These are phyloP conservation scores for Cystobasidiaceae sp. DNA, from an alignment of 1,284 basidiomycete genomes.

Conservation along the genomic window DNA sequence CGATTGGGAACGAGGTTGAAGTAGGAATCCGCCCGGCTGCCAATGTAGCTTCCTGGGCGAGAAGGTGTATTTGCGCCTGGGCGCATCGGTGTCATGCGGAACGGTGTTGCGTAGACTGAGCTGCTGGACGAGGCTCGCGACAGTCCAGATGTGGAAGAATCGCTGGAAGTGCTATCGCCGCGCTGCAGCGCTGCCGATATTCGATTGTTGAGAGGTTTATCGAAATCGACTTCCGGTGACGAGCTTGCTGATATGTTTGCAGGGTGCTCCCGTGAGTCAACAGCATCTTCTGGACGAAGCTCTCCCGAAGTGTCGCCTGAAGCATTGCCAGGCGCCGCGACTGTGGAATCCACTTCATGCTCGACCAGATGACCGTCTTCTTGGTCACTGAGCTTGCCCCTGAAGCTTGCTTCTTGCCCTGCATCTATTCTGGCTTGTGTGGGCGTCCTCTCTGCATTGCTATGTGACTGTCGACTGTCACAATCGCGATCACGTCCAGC, in stretches of 20 bases:
- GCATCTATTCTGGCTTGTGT: constrained; percentile 1
- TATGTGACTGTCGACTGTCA: neutral
- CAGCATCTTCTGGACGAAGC: constrained; percentile 17
- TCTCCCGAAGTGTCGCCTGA: too few species aligned
- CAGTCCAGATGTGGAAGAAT: constrained; percentile 23
- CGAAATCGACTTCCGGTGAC: constrained; percentile 25
- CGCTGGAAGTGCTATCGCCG: constrained; percentile 29
- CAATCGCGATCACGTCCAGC: neutral
- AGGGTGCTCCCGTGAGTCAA: constrained; percentile 2
- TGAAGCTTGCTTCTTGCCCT: neutral
- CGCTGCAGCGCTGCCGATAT: constrained; percentile 20
- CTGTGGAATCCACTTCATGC: too few species aligned
- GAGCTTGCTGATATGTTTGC: constrained; percentile 14
- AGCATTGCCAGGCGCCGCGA: too few species aligned
- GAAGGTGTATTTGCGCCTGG: neutral
- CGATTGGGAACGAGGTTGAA: constrained; percentile 17
- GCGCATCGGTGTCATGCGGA: constrained; percentile 30
- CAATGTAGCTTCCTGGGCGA: constrained; percentile 13
- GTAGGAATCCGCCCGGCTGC: constrained; percentile 12
- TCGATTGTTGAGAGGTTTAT: constrained; percentile 7
- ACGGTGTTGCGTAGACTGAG: constrained; percentile 31
- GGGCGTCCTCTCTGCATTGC: neutral
- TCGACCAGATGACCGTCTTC: too few species aligned
- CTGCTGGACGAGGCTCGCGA: constrained; percentile 22
- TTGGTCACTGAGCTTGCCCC: neutral